Conservation (phyloP, 495 filamentous ascomycete species). For the Xylaria sp. region DNA sequence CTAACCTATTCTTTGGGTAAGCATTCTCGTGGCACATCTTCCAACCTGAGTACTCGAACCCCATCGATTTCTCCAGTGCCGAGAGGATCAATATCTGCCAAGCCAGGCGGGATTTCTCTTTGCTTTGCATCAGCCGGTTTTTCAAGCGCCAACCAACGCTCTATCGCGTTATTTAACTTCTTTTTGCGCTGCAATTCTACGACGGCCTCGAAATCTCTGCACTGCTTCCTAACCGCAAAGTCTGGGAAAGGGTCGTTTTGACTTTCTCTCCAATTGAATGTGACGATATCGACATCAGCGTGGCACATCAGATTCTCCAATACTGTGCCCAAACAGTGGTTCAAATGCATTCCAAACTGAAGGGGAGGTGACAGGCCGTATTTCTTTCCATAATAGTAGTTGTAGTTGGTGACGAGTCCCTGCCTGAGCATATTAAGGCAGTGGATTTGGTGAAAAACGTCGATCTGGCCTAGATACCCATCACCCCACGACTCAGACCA, state of each 20-base stretch:
- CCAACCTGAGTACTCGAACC: slow-evolving; percentile 1
- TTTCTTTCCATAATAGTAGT: slow-evolving; percentile 24
- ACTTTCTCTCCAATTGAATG: slow-evolving; percentile 38
- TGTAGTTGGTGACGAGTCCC: slow-evolving; percentile 36
- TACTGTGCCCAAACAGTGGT: slow-evolving; percentile 39
- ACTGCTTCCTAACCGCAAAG: slow-evolving; percentile 39
- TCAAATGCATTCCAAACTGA: slow-evolving; percentile 21
- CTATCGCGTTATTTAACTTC: background rate
- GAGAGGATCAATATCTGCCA: background rate
- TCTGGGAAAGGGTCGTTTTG: slow-evolving; percentile 42
- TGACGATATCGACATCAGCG: slow-evolving; percentile 36
- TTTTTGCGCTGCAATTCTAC: slow-evolving; percentile 33
- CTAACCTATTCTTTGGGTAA: background rate
- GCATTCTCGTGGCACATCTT: background rate
- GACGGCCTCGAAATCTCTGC: slow-evolving; percentile 37
- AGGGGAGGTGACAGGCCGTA: background rate
- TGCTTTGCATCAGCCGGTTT: background rate
- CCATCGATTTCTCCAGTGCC: slow-evolving; percentile 4
- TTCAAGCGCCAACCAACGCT: background rate
- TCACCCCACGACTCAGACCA: slow-evolving; percentile 33
- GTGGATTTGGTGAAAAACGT: slow-evolving; percentile 38
- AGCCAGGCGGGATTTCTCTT: background rate
- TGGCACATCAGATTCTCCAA: slow-evolving; percentile 39
- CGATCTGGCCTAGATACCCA: slow-evolving; percentile 38
- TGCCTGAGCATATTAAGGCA: slow-evolving; percentile 39